Evolutionary conservation across 2,329 filamentous ascomycete genomes (phyloP).

Genomic region (Penicillium decumbens): DNA sequence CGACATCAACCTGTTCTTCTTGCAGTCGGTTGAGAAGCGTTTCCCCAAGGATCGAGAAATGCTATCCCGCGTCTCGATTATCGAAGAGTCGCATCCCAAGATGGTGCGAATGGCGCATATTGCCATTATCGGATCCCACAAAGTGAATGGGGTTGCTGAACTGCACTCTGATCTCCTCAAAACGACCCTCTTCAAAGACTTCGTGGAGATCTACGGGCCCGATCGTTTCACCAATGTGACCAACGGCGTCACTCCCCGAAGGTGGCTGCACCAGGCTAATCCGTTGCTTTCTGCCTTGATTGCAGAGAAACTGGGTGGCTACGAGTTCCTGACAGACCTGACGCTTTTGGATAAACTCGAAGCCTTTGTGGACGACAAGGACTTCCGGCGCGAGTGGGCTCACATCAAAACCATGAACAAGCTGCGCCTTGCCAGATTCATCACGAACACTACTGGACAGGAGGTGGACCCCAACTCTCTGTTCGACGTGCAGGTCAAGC

Average conservation of each 20-base stretch:
- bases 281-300: slow-evolving; percentile 88
- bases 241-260: slow-evolving; percentile 91
- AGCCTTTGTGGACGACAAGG: slow-evolving; percentile 74
- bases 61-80: slow-evolving; percentile 83
- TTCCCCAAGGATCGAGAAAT: slow-evolving; percentile 89
- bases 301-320: slow-evolving; percentile 76
- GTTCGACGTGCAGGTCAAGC: slow-evolving; percentile 97
- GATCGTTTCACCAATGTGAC: slow-evolving; percentile 99
- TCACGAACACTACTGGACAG: slow-evolving; percentile 74
- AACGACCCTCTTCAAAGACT: slow-evolving; percentile 99
- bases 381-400: slow-evolving; percentile 89
- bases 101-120: slow-evolving; percentile 97
- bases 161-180: slow-evolving; percentile 96
- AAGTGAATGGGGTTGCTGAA: slow-evolving; percentile 97
- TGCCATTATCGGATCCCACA: slow-evolving; percentile 95
- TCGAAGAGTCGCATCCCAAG: slow-evolving; percentile 94
- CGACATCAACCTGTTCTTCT: slow-evolving; percentile 92
- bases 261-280: slow-evolving; percentile 97
- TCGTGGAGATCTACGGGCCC: slow-evolving; percentile 86
- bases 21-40: slow-evolving; percentile 81
- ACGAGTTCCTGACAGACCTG: slow-evolving; percentile 84
- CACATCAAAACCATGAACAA: slow-evolving; percentile 98
- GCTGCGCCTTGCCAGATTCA: slow-evolving; percentile 82
- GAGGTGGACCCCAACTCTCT: slow-evolving; percentile 80
- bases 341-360: slow-evolving; percentile 83